These are phyloP conservation scores for Salix exigua DNA, from an alignment of 345 rosid genomes.

Conservation along the genomic window DNA sequence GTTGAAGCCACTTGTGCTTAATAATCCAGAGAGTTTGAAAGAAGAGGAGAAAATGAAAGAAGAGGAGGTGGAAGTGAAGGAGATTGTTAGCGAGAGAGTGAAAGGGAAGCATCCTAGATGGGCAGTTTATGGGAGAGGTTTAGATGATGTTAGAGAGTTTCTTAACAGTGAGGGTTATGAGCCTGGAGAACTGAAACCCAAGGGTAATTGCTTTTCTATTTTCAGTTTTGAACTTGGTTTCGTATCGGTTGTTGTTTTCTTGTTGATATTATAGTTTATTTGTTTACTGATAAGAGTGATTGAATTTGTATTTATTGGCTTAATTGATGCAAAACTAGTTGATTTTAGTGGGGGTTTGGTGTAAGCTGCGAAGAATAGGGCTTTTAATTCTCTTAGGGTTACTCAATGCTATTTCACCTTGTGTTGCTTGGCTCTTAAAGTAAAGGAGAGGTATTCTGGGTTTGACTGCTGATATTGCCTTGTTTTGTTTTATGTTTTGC, in stretches of 20 bases:
- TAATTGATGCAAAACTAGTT: neutral
- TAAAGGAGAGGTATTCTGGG: too few relatives aligned
- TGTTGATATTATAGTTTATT: neutral
- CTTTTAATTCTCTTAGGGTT: too few relatives aligned
- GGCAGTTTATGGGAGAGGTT: constrained; percentile 89
- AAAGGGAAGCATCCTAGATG: constrained; percentile 79
- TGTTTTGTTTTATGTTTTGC: neutral
- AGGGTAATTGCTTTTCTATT: constrained; percentile 38
- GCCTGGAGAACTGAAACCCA: constrained; percentile 47
- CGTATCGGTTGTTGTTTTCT: neutral
- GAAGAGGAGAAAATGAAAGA: constrained; percentile 30
- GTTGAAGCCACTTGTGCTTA: constrained; percentile 61
- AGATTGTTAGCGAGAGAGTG: constrained; percentile 42
- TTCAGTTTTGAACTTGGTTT: neutral
- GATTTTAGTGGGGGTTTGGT: neutral
- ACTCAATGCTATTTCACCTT: too few relatives aligned
- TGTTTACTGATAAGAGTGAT: neutral
- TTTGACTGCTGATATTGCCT: neutral
- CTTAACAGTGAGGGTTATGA: constrained; percentile 57
- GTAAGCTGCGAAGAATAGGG: neutral
- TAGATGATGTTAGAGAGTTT: constrained; percentile 69
- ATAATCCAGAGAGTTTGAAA: constrained; percentile 40
- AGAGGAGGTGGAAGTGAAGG: constrained; percentile 13
- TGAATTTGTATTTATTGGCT: neutral
- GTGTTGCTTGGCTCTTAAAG: too few relatives aligned